Conservation (phyloP, 2,329 filamentous ascomycete genomes). For the Arthroderma sp. region DNA sequence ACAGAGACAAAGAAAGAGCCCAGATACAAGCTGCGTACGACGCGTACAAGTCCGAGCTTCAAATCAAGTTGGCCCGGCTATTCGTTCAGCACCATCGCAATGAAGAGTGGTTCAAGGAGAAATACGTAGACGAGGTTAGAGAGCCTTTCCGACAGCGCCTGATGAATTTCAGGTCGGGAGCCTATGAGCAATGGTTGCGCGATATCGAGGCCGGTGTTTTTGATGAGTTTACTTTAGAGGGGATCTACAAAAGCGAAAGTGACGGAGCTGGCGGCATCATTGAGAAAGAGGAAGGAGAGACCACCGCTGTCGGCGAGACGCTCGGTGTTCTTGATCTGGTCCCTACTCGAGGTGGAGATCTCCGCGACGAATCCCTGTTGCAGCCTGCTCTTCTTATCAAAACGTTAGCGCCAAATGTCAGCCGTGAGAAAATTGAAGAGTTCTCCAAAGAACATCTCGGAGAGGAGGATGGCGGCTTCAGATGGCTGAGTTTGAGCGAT, state of each 20-base stretch:
- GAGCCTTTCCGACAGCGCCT: constrained; percentile 62
- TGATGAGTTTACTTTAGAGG: constrained; percentile 88
- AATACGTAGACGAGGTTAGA: constrained; percentile 73
- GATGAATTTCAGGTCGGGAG: constrained; percentile 63
- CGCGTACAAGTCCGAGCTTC: constrained; percentile 51
- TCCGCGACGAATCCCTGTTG: constrained; percentile 75
- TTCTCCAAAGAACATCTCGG: constrained; percentile 93
- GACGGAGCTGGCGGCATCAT: constrained; percentile 73
- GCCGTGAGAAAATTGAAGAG: constrained; percentile 78
- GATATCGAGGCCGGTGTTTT: constrained; percentile 76
- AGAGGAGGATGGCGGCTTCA: constrained; percentile 81
- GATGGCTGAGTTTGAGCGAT: constrained; percentile 90
- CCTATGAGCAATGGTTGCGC: constrained; percentile 77
- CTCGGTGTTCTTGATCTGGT: constrained; percentile 84
- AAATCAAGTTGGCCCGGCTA: constrained; percentile 63
- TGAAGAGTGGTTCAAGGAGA: constrained; percentile 96
- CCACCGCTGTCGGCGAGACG: constrained; percentile 80
- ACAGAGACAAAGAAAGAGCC: constrained; percentile 48
- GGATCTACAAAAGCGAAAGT: constrained; percentile 82
- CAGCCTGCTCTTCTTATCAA: constrained; percentile 95
- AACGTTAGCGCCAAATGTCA: constrained; percentile 92
- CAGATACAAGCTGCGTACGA: constrained; percentile 54
- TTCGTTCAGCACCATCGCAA: constrained; percentile 89
- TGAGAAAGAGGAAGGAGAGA: constrained; percentile 93
- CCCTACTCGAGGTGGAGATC: constrained; percentile 67